Base-by-base conservation (phyloP, 2,329 filamentous ascomycete genomes). In the Volutella citrinella region DNA sequence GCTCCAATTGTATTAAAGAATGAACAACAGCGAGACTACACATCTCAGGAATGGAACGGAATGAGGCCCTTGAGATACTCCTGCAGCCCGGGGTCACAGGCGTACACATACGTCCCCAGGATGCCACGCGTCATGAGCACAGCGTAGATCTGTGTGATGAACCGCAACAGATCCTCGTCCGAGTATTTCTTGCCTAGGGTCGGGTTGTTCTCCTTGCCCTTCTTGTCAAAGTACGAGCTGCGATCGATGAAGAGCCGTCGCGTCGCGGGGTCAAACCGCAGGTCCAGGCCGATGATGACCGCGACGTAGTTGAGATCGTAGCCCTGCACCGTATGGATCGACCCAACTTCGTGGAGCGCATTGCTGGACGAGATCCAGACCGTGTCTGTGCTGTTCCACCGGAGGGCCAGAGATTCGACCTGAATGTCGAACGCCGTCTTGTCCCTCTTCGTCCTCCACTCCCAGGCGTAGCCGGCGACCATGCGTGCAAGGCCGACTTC, bases 151-250 rank as follows among this genome's bases (percentile, higher is more conserved):
- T 36, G 28, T 11, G 34, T 36, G 28, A 36, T 32, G 23, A 36
- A 36, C 23, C 34, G 28, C 28, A 36, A 23, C 18, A 36, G 19
- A 15, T 32, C 34, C 10, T 32, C 18, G 18, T 36, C 34, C 22
- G 34, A 36, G 28, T 36, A 36, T 9, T 14, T 32, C 34, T 19
- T 36, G 10, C 23, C 28, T 13, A 36, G 18, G 8, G 23, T 19
- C 13, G 28, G 28, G 34, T 36, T 36, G 13, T 36, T 36, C 28
- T 36, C 34, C 28, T 36, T 36, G 28, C 34, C 34, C 34, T 36
- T 36, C 28, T 32, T 32, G 18, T 32, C 34, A 27, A 32, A 36
- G 34, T 32, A 23, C 23, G 34, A 36, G 28, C 32, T 23, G 14
- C 34, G 28, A 36, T 36, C 22, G 28, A 36, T 32, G 5, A 36